Base-by-base conservation (phyloP, 805 yeast genomes). In the Yarrowia hollandica region DNA sequence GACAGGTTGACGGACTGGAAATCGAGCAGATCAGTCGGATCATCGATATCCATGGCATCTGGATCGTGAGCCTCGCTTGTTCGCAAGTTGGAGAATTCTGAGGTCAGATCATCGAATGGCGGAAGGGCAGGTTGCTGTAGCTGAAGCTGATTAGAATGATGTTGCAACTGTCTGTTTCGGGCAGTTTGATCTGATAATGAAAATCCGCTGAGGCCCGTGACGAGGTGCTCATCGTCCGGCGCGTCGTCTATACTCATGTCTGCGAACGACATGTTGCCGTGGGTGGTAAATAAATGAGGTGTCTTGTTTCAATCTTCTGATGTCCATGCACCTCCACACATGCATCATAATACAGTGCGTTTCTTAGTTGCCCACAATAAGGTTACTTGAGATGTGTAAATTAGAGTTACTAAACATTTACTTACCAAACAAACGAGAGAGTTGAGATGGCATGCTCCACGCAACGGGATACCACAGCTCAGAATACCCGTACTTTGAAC, bases 1-100 rank as follows among this genome's bases (percentile, higher is more conserved):
- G 30, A 19, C 9, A 48, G 16, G 12, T 22, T 48, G 39, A 33
- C 55, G 1, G 39, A 12, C n/a, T 48, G 55, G 1, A 48, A 34
- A 22, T 48, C 55, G 5, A 48, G 30, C 10, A 48, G 28, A 12
- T 48, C 55, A 4, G 55, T 16, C 16, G 55, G 55, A 14, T 48
- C 55, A 22, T 48, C 55, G 22, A 48, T 48, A 12, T 48, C 55
- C 55, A 48, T 48, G 12, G n/a, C 55, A 12, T 48, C 55, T 5
- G 55, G 39, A 16, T 31, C 55, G 6, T 10, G 39, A 12, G 5
- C 4, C 39, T 48, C 55, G 12, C 22, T 31, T 5, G 55, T 22
- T 15, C 39, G 9, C 30, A 48, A 22, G n/a, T 48, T 48, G 21
- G 55, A 48, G 19, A 48, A 48, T 4, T 48, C 55, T 6, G 55